Evolutionary conservation across 805 yeast genomes (phyloP).

Genomic region (Hanseniaspora guilliermondii): DNA sequence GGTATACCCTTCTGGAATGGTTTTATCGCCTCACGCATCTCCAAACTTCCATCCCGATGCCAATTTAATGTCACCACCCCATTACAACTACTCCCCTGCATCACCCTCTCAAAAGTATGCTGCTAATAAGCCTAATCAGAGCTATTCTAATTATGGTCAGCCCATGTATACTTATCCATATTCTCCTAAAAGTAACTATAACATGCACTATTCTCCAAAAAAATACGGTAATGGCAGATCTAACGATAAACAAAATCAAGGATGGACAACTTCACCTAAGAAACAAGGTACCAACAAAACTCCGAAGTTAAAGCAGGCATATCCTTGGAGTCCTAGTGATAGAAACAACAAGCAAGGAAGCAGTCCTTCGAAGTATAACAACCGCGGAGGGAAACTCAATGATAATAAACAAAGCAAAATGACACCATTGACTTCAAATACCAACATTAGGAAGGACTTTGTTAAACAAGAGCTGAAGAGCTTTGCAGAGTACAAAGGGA

Average conservation of each 20-base stretch:
- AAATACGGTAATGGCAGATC: neutral
- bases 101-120: neutral
- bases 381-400: neutral
- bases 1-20: neutral
- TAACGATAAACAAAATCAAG: neutral
- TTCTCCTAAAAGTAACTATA: neutral
- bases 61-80: slow-evolving; percentile 3
- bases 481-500: neutral
- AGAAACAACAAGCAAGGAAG: neutral
- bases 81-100: neutral
- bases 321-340: neutral
- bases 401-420: neutral
- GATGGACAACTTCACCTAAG: neutral
- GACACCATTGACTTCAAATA: slow-evolving; percentile 5
- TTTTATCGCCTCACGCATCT: neutral
- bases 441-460: slow-evolving; percentile 8
- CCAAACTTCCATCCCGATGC: neutral
- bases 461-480: neutral
- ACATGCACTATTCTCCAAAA: neutral
- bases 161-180: neutral
- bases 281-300: neutral
- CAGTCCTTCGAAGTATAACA: neutral
- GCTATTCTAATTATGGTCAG: neutral
- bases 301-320: neutral
- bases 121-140: neutral